Conservation (phyloP, 2,329 filamentous ascomycete genomes). For the Bisporella sp. region DNA sequence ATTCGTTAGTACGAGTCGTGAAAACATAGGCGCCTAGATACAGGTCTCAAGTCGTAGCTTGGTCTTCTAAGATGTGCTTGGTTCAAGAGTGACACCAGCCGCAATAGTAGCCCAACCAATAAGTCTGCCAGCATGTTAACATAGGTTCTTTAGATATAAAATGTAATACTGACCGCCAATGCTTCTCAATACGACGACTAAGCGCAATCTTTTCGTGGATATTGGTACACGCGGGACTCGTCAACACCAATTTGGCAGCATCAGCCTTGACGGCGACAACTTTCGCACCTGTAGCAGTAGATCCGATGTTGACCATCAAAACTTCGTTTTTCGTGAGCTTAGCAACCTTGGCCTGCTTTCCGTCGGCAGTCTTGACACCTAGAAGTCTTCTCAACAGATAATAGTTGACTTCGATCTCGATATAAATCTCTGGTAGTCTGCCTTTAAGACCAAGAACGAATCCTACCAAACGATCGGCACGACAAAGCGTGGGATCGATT, state of each 20-base stretch:
- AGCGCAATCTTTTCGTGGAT: conserved; percentile 97
- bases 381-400: conserved; percentile 91
- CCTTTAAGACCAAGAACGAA: conserved; percentile 96
- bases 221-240: conserved; percentile 91
- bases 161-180: conserved; percentile 58
- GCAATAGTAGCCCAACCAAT: conserved; percentile 74
- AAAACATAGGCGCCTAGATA: neutral
- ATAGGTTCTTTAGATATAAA: neutral
- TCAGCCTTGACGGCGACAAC: conserved; percentile 96
- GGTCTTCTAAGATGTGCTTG: conserved; percentile 21
- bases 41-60: neutral
- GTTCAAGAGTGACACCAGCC: conserved; percentile 27
- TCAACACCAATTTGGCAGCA: conserved; percentile 89
- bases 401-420: conserved; percentile 98
- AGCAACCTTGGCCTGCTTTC: conserved; percentile 98
- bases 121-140: conserved; percentile 34
- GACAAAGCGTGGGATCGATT: conserved; percentile 95
- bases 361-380: conserved; percentile 95
- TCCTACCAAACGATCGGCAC: conserved; percentile 97
- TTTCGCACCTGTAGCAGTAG: conserved; percentile 94
- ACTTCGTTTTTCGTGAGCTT: conserved; percentile 98
- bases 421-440: conserved; percentile 92
- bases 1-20: conserved; percentile 2
- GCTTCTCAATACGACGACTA: conserved; percentile 95
- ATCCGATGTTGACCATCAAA: conserved; percentile 99